phyloP scores from a whole-genome alignment of 2,329 filamentous ascomycete species.

The Emergomyces orientalis region DNA sequence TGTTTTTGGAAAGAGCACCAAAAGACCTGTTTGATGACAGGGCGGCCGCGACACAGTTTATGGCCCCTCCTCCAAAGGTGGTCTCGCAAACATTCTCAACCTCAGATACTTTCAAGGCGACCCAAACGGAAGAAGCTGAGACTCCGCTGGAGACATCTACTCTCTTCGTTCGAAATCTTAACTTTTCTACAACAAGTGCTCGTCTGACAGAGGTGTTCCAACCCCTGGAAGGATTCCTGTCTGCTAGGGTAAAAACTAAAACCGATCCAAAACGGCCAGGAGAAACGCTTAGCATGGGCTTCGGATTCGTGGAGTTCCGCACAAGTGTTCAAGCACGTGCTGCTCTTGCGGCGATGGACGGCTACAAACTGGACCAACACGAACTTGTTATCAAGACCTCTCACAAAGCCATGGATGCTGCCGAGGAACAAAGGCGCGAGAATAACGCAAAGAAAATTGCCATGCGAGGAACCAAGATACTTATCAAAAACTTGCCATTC shows the following conservation, averaged over 20 bases:
- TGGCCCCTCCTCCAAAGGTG: constrained; percentile 24
- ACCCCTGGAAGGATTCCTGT: constrained; percentile 76
- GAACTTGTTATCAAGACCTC: constrained; percentile 76
- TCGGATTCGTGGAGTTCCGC: constrained; percentile 86
- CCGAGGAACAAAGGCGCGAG: constrained; percentile 72
- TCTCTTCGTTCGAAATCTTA: constrained; percentile 86
- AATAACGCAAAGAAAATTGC: constrained; percentile 74
- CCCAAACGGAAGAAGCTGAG: constrained; percentile 31
- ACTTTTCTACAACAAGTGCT: constrained; percentile 76
- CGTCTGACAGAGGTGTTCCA: constrained; percentile 68
- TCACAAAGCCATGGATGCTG: constrained; percentile 77
- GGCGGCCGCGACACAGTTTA: constrained; percentile 26
- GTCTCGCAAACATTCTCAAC: constrained; percentile 35
- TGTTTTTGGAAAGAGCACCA: constrained; percentile 91
- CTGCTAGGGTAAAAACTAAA: constrained; percentile 86
- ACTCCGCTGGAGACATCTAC: constrained; percentile 57
- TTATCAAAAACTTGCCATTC: constrained; percentile 97
- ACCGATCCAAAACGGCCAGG: constrained; percentile 82
- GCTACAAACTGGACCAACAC: constrained; percentile 77
- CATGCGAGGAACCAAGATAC: constrained; percentile 74
- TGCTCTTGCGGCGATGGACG: constrained; percentile 78
- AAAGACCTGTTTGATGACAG: constrained; percentile 59
- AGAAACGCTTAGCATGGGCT: constrained; percentile 89
- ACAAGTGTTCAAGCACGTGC: constrained; percentile 68
- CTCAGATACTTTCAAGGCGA: constrained; percentile 30